phyloP scores from a whole-genome alignment of 371 early-diverging fungal species.

The Apophysomyces elegans region DNA sequence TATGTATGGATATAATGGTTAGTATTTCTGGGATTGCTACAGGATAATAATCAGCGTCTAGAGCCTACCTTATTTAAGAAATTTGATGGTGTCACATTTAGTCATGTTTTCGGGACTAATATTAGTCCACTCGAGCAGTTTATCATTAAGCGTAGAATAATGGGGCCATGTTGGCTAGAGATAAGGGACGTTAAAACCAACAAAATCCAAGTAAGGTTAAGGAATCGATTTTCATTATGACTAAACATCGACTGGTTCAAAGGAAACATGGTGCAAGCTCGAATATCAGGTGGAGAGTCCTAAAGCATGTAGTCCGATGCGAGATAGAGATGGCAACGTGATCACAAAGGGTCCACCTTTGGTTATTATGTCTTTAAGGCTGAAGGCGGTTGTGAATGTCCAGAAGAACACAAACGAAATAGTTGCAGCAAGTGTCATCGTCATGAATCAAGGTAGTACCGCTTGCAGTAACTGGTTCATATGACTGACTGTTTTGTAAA shows the following conservation, averaged over 20 bases:
- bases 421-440: constrained; percentile 62
- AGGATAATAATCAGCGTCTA: constrained; percentile 13
- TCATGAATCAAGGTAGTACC: constrained; percentile 45
- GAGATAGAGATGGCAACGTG: constrained; percentile 38
- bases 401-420: constrained; percentile 79
- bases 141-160: constrained; percentile 82
- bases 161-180: constrained; percentile 92
- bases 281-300: constrained; percentile 68
- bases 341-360: constrained; percentile 66
- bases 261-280: constrained; percentile 77
- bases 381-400: constrained; percentile 76
- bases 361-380: constrained; percentile 73
- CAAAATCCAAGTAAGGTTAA: neutral
- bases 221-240: constrained; percentile 7
- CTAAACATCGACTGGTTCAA: constrained; percentile 16
- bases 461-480: too few relatives aligned
- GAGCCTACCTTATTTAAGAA: constrained; percentile 66
- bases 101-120: constrained; percentile 81
- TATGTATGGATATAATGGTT: constrained; percentile 24
- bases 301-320: constrained; percentile 58
- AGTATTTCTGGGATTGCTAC: neutral
- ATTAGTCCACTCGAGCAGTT: constrained; percentile 85
- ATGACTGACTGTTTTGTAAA: constrained; percentile 6
- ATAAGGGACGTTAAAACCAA: constrained; percentile 40
- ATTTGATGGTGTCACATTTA: constrained; percentile 73